phyloP scores from a whole-genome alignment of 176 grass and related monocot genomes.

The Cenchrus americanus region DNA sequence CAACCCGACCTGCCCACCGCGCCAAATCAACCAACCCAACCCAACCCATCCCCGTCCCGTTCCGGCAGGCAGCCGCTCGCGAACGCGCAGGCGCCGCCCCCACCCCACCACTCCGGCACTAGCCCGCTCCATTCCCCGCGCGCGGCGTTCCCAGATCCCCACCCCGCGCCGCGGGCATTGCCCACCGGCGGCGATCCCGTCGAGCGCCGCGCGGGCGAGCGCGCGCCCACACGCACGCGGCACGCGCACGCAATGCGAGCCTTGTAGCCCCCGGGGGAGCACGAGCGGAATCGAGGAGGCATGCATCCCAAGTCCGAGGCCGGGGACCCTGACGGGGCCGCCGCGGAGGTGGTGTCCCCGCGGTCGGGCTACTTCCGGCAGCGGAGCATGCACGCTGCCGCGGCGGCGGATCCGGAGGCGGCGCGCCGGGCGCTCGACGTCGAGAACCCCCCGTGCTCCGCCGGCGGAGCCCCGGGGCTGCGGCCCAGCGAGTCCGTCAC shows the following conservation, averaged over 20 bases:
- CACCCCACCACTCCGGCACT: not conserved
- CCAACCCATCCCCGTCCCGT: constrained; percentile 18
- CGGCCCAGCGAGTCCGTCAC: constrained; percentile 71
- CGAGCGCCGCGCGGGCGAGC: not conserved
- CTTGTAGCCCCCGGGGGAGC: not conserved
- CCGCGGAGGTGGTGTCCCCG: constrained; percentile 54
- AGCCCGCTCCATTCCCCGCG: not conserved
- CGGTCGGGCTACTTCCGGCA: constrained; percentile 67
- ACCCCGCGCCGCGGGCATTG: not conserved
- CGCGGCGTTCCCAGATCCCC: constrained; percentile 14
- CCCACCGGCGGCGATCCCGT: not conserved
- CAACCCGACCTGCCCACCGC: constrained; percentile 1
- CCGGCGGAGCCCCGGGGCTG: constrained; percentile 39
- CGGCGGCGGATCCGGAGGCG: constrained; percentile 41
- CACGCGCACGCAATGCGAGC: constrained; percentile 41
- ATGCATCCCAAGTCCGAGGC: constrained; percentile 51
- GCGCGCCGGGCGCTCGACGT: constrained; percentile 63
- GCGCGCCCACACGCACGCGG: too few relatives aligned
- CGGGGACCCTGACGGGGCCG: constrained; percentile 27
- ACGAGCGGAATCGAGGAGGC: constrained; percentile 26
- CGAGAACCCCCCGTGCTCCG: constrained; percentile 48
- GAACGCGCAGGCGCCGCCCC: constrained; percentile 26
- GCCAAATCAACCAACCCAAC: constrained; percentile 46
- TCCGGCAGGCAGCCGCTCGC: constrained; percentile 28
- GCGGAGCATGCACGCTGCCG: constrained; percentile 57